These are phyloP conservation scores for Phytophthora pini DNA, from an alignment of 352 stramenopile genomes.

Conservation along the genomic window DNA sequence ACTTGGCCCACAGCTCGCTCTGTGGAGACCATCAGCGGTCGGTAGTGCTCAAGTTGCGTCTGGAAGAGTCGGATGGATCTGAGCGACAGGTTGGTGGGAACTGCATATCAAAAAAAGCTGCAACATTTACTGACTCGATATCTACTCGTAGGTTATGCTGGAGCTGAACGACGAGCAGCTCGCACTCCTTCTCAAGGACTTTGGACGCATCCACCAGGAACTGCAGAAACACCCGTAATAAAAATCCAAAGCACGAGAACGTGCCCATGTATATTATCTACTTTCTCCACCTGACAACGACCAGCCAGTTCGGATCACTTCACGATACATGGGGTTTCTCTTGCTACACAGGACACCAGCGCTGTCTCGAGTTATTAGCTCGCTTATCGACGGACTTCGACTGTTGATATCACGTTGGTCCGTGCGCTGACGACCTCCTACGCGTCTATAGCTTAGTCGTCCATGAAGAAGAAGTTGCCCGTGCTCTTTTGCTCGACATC, in stretches of 20 bases:
- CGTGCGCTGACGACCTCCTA: conserved; percentile 21
- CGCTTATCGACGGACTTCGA: conserved; percentile 7
- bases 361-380: conserved; percentile 11
- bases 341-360: conserved; percentile 7
- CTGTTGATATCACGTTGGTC: conserved; percentile 11
- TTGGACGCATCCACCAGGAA: conserved; percentile 43
- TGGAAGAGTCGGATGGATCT: conserved; percentile 33
- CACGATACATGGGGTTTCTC: conserved; percentile 20
- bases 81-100: conserved; percentile 40
- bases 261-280: conserved; percentile 41
- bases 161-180: conserved; percentile 56
- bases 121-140: neutral
- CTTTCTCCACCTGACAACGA: conserved; percentile 18
- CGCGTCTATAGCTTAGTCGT: conserved; percentile 84
- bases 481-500: conserved; percentile 97
- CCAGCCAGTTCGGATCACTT: conserved; percentile 7
- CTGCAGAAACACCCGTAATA: conserved; percentile 28
- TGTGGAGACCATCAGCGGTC: conserved; percentile 51
- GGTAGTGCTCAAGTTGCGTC: conserved; percentile 62
- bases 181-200: conserved; percentile 40
- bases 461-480: conserved; percentile 99
- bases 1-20: conserved; percentile 63
- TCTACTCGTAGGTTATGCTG: conserved; percentile 47
- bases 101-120: neutral
- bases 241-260: conserved; percentile 29